Evolutionary conservation across 2,329 filamentous ascomycete species (phyloP), one percentile per base, ranked within the genome.

Genomic region (Paecilomyces formosus): DNA sequence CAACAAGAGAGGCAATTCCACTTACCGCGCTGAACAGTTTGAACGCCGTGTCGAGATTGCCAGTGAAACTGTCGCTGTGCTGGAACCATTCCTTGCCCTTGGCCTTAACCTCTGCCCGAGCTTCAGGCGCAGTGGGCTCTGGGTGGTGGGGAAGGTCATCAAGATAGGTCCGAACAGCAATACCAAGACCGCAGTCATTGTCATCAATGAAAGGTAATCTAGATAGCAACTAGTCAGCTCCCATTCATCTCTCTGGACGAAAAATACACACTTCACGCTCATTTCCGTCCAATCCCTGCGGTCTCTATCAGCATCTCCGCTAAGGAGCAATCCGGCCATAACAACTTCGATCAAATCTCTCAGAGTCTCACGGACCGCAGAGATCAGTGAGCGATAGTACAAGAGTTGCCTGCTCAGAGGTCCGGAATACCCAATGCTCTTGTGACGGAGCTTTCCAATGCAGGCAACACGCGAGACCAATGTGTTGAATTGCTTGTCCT

Each of bases 401-500:
- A 99, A 81, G 56, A 97, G 81, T 64, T 93, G 92, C 73, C 94
- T 88, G 79, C 92, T 96, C 1, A 99, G 82, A 1, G 94, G 93
- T 0, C 94, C 94, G 1, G 93, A 97, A 74, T 97, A 99, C 30
- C 94, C 94, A 65, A 93, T 92, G 3, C 84, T 82, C 65, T 90
- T 84, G 72, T 99, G 94, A 31, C 87, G 85, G 61, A 97, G 81
- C 68, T 89, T 90, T 55, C 92, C 84, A 59, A 97, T 80, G 56
- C 89, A 92, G 13, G 92, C 90, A 61, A 92, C 88, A 45, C 94
- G 88, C 65, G 92, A 94, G 66, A 97, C 86, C 52, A 99, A 82
- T 57, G 94, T 82, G 52, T 92, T 86, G 67, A 88, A 88, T 31
- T 83, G 81, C 71, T 89, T 91, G 64, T 96, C 92, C 49, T 89